phyloP scores from a whole-genome alignment of 306 rosid species.

The Mucuna pruriens region DNA sequence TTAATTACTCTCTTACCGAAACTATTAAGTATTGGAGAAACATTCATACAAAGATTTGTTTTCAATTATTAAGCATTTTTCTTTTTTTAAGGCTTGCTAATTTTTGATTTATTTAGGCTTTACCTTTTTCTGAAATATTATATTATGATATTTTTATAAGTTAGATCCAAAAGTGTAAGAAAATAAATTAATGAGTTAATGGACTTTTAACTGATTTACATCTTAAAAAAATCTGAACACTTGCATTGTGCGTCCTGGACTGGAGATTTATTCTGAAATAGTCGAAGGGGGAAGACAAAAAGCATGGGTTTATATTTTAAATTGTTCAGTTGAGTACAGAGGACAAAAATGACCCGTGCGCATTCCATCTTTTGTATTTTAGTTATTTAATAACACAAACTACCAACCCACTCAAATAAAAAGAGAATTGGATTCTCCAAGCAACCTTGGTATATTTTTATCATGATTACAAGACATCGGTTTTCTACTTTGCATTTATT shows the following conservation, averaged over 20 bases:
- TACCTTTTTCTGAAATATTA: too few species aligned
- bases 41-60: too few species aligned
- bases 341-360: background rate
- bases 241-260: background rate
- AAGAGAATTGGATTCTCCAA: conserved; percentile 18
- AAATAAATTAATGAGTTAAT: too few species aligned
- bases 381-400: background rate
- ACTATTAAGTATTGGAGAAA: too few species aligned
- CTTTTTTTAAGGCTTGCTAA: too few species aligned
- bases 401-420: conserved; percentile 2
- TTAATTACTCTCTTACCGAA: too few species aligned
- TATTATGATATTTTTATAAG: too few species aligned
- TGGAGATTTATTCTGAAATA: background rate
- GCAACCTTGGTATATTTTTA: background rate
- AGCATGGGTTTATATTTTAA: background rate
- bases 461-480: background rate
- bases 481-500: background rate
- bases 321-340: background rate
- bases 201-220: background rate
- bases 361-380: background rate
- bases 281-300: background rate
- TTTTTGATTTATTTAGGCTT: too few species aligned
- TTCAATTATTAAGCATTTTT: too few species aligned
- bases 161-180: too few species aligned
- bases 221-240: background rate